phyloP scores from a whole-genome alignment of 139 green algal genomes.

The Auxenochlorella protothecoides region DNA sequence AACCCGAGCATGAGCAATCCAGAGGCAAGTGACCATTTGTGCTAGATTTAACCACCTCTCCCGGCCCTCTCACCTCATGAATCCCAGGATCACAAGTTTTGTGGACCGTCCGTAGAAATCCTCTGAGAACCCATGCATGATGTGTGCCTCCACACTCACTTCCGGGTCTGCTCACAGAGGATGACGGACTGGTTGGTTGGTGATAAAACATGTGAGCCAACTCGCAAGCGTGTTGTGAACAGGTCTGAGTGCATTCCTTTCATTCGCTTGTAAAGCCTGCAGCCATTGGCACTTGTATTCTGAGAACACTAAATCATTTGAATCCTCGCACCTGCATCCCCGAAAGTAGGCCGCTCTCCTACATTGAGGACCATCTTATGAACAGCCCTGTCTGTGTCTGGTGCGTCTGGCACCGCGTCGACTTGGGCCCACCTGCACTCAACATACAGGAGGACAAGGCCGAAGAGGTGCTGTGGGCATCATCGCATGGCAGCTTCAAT shows the following conservation, averaged over 20 bases:
- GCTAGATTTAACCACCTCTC: too few relatives aligned
- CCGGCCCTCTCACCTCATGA: constrained; percentile 33
- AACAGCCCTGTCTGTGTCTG: constrained; percentile 33
- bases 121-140: constrained; percentile 63
- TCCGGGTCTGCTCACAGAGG: constrained; percentile 2
- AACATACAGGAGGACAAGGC: constrained; percentile 68
- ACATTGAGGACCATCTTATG: constrained; percentile 93
- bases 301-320: neutral
- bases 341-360: constrained; percentile 74
- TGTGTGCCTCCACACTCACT: constrained; percentile 63
- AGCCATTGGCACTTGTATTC: too few relatives aligned
- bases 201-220: neutral
- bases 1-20: neutral
- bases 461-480: too few relatives aligned
- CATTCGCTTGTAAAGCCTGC: too few relatives aligned
- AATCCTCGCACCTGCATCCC: constrained; percentile 19
- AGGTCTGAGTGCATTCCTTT: neutral
- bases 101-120: constrained; percentile 53
- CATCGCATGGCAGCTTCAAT: too few relatives aligned
- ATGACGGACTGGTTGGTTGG: too few relatives aligned
- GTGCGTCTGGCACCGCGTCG: constrained; percentile 17
- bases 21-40: neutral
- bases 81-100: constrained; percentile 53
- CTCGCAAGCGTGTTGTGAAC: neutral
- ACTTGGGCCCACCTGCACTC: constrained; percentile 65